Evolutionary conservation across 768 basidiomycete genomes (phyloP), one percentile per base, ranked within the genome.

Genomic region (Lentinula aciculospora): DNA sequence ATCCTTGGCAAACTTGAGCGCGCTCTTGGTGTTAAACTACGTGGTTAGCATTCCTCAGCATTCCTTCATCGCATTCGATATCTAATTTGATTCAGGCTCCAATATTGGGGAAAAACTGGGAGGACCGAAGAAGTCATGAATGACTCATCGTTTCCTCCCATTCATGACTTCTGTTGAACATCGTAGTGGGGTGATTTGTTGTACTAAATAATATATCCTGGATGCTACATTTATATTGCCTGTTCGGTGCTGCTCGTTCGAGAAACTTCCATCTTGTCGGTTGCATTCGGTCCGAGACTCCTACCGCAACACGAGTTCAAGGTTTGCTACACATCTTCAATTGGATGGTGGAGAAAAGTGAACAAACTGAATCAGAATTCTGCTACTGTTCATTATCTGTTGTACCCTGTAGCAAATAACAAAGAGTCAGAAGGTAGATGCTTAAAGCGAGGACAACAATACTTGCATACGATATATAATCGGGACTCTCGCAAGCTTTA

Each of bases 401-500:
- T 2, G 57, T 7, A 50, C 57, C 56, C 56, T 57, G 46, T 13
- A 39, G 32, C 37, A 44, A 32, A 27, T 3, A 34, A 23, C 28
- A 32, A 28, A 7, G 10, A 32, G 31, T 56, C 29, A 32, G 29
- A 55, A 19, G 5, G 28, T 29, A 37, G 17, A 53, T 23, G 15
- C 48, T 1, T 2, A 12, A 19, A 28, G n/a, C 25, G 19, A 34
- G 37, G 48, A 17, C 32, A 56, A 17, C 32, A 56, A 48, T 19
- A 79, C 87, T 58, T 58, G 88, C 89, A 68, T 92, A 92, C 65
- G 88, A 83, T 63, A 98, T 93, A 71, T 98, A 98, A 67, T 96
- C 92, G 9, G 92, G 81, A 67, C 88, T 94, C 74, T 98, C 95
- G 71, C 94, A 96, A 53, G 96, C 95, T 65, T 91, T 89, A 74